phyloP scores from a whole-genome alignment of 768 basidiomycete genomes.

The Tricholomella constricta region DNA sequence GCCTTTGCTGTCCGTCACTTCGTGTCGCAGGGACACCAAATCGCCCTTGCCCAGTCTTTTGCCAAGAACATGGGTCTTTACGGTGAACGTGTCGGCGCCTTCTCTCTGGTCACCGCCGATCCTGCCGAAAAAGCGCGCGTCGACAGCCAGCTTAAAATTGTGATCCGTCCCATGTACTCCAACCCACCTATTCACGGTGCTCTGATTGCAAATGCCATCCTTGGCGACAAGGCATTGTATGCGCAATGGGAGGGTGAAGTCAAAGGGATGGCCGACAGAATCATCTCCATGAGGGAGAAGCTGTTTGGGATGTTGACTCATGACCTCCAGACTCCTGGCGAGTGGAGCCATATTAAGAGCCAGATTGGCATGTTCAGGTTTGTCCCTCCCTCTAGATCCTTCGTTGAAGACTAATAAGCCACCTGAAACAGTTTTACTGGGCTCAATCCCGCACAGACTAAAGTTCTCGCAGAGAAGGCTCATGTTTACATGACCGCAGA shows the following conservation, averaged over 20 bases:
- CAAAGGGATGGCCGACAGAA: slow-evolving; percentile 93
- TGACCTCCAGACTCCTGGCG: slow-evolving; percentile 86
- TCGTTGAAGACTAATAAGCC: not conserved
- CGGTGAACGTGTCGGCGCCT: slow-evolving; percentile 97
- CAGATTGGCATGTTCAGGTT: slow-evolving; percentile 99
- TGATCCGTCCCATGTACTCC: slow-evolving; percentile 96
- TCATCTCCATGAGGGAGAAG: slow-evolving; percentile 89
- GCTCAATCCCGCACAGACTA: slow-evolving; percentile 75
- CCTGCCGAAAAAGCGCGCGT: slow-evolving; percentile 83
- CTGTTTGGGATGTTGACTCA: slow-evolving; percentile 77
- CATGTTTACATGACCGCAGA: slow-evolving; percentile 95
- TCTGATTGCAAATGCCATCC: slow-evolving; percentile 81
- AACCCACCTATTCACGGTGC: slow-evolving; percentile 95
- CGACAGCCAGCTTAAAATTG: slow-evolving; percentile 92
- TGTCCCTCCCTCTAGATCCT: slow-evolving; percentile 21
- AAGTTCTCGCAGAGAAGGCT: slow-evolving; percentile 80
- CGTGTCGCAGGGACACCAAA: slow-evolving; percentile 84
- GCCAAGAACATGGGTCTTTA: slow-evolving; percentile 99
- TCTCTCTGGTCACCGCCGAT: slow-evolving; percentile 75
- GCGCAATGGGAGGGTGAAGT: slow-evolving; percentile 89
- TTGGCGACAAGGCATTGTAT: slow-evolving; percentile 75
- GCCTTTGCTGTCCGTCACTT: slow-evolving; percentile 96
- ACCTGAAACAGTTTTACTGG: slow-evolving; percentile 73
- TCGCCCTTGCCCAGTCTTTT: slow-evolving; percentile 92
- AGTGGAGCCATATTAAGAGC: slow-evolving; percentile 93